A percentile compares a stretch with the other conserved stretches of the same genome.
phyloP scores from a whole-genome alignment of 306 rosid genomes.

The Citrullus mucosospermus region DNA sequence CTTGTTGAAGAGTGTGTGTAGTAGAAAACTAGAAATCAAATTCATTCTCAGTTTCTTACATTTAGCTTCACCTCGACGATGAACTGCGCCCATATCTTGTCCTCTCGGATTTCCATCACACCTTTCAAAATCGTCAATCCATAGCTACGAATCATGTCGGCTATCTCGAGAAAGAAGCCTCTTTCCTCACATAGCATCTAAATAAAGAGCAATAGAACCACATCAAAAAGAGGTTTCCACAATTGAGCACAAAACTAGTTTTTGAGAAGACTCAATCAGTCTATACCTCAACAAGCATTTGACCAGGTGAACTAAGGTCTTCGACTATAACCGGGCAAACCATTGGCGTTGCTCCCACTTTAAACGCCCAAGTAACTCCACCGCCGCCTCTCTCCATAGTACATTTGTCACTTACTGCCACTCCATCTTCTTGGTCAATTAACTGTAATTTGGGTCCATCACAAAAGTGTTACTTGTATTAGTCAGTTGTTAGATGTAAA shows the following conservation, averaged over 20 bases:
- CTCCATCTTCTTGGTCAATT: constrained; percentile 29
- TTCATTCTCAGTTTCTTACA: not conserved
- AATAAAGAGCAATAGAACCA: constrained; percentile 10
- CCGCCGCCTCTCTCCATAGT: constrained; percentile 14
- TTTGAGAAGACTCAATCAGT: not conserved
- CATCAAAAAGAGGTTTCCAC: not conserved
- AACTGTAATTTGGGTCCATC: constrained; percentile 32
- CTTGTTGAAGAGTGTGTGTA: not conserved
- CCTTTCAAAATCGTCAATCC: constrained; percentile 75
- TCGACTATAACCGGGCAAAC: constrained; percentile 77
- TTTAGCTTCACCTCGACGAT: constrained; percentile 55
- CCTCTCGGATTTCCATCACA: constrained; percentile 47
- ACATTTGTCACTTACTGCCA: constrained; percentile 26
- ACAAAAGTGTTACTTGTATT: not conserved
- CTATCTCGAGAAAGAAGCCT: constrained; percentile 68
- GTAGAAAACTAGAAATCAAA: not conserved
- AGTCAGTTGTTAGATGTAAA: constrained; percentile 7
- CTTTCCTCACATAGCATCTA: constrained; percentile 78
- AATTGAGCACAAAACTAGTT: not conserved
- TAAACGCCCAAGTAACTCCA: constrained; percentile 77
- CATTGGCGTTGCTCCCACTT: constrained; percentile 49
- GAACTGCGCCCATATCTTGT: constrained; percentile 66
- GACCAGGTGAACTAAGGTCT: constrained; percentile 62
- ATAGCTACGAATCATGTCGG: constrained; percentile 44
- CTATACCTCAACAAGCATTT: constrained; percentile 80